Base-by-base conservation (phyloP, 2,329 filamentous ascomycete species). In the Salinomyces thailandicus region DNA sequence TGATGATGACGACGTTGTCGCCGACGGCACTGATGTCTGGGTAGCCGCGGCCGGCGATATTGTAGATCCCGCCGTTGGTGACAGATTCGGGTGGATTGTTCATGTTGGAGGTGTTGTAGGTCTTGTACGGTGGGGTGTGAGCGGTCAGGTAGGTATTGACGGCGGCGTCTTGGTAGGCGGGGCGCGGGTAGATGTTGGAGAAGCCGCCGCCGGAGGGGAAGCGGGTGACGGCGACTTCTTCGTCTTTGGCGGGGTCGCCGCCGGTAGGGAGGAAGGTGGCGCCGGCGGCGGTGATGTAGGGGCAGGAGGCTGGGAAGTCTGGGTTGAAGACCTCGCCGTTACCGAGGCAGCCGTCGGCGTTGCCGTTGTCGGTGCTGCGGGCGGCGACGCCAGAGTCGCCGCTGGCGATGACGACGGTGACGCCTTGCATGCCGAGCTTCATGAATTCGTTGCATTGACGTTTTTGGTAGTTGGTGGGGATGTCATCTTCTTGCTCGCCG, bases 401-500 rank as follows among this genome's bases (percentile, higher is more conserved):
- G 4, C 60, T 65, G 1, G 64, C 62, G 45, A 66, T 62, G 43
- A 68, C 47, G 6, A 68, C 52, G 4, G 61, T 64, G 4, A 67
- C 61, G 8, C 66, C 66, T 29, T 65, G 64, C 40, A 63, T 55
- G 15, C 64, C 66, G 14, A 70, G 60, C 42, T 70, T 67, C 36
- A 63, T 59, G 46, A 55, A 64, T 27, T 60, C 57, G 20, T 56
- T 56, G 42, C 59, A 62, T 40, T 62, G 58, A 2, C 59, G 52
- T 42, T 64, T 60, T 42, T 71, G 66, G 54, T 77, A 77, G 44
- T 55, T 59, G 3, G 61, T 52, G 0, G 73, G 72, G 18, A 74
- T 59, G 18, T 67, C 66, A 2, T 55, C 54, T 53, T 77, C 72
- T 20, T 64, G 60, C 22, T 67, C 68, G 30, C 69, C 69, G 50